Percentiles rank a stretch among this genome's conserved stretches.
Conservation (phyloP, 139 green algal genomes). For the Dunaliella primolecta region DNA sequence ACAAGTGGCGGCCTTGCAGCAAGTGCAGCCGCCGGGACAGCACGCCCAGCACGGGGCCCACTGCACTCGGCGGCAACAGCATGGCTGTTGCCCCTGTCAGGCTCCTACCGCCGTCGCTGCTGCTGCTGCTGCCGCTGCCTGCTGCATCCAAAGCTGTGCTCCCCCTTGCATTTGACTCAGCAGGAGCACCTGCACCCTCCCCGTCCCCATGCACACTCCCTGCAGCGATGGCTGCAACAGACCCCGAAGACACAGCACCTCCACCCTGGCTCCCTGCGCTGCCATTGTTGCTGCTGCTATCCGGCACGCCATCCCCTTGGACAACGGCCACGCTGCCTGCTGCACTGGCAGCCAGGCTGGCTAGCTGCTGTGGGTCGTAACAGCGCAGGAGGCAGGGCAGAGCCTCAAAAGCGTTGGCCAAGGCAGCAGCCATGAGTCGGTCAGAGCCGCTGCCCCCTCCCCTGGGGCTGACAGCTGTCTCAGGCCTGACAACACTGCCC, state of each 20-base stretch:
- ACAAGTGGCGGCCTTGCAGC: neutral
- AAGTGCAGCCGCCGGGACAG: neutral
- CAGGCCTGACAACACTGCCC: neutral
- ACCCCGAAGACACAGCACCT: neutral
- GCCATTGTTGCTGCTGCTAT: neutral
- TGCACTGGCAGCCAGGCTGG: neutral
- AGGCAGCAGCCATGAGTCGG: neutral
- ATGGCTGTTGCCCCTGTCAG: neutral
- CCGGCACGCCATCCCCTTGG: neutral
- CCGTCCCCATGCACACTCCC: neutral
- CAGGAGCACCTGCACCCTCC: no score
- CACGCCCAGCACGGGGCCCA: neutral
- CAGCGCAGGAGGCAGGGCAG: neutral
- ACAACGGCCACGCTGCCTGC: neutral
- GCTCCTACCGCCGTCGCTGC: neutral
- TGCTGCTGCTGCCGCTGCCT: neutral
- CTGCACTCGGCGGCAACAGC: neutral
- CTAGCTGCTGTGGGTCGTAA: neutral
- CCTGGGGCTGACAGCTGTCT: neutral
- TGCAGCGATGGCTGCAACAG: neutral
- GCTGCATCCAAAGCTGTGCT: no score
- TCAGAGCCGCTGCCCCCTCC: neutral
- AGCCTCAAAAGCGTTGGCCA: neutral
- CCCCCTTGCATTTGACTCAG: no score
- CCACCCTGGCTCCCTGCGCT: neutral